Base-by-base conservation (phyloP, 2,329 filamentous ascomycete genomes). In the Rutstroemia sp. region DNA sequence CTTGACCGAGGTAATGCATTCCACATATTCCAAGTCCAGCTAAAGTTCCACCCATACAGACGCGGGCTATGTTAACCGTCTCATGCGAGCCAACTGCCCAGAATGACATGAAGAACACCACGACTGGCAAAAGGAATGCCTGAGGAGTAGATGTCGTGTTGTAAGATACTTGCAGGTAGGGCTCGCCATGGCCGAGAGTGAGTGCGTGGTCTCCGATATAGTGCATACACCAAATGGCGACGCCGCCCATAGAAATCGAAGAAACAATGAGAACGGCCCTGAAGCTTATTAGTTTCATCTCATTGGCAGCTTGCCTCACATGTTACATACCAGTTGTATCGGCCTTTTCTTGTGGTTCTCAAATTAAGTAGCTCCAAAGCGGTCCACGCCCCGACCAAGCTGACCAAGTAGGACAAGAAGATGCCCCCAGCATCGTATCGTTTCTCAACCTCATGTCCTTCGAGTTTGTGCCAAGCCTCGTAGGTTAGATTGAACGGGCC, bases 1-100 rank as follows among this genome's bases (percentile, higher is more conserved):
- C 81, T 67, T 95, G 91, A n/a, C 89, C 89, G 17, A 92, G 75
- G 65, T 94, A 95, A 69, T 95, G 88, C 89, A 95, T 94, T 34
- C 86, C 87, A 58, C 87, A 89, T 50, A 94, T 85, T 21, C 88
- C 85, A 5, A 83, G 76, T 14, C 90, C 90, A 1, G 87, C 86
- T 45, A 92, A 76, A 1, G 82, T 67, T 6, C 89, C 89, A 8
- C 87, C 86, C 5, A 81, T 66, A 7, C 78, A 67, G 10, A 88
- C 77, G 46, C 84, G 79, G 70, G 78, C 72, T 71, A 80, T 80
- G 17, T 77, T 78, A 14, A 86, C 76, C 27, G 69, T 73, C 60
- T 81, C 80, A 63, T 78, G 78, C 27, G 78, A 77, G 5, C 83
- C 88, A 46, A 87, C 82, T 36, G 84, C 78, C 58, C 86, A 78